Evolutionary conservation across 1,139 yeast species (phyloP).

Genomic region (Williopsis jadinii): DNA sequence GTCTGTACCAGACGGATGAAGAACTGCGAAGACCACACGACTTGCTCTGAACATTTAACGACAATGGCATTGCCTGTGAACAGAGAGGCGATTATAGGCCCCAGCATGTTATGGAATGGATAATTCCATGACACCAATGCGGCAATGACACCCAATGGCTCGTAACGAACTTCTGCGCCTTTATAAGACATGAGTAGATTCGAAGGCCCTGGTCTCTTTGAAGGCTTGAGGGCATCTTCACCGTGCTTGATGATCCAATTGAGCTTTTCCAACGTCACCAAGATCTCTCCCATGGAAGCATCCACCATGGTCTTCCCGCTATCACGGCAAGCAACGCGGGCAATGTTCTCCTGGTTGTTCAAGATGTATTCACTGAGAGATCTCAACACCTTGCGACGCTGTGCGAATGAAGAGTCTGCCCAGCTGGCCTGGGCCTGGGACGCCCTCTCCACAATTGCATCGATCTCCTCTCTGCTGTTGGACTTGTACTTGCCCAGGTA

Average conservation of each 20-base stretch:
- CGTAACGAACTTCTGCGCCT: slow-evolving; percentile 87
- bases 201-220: slow-evolving; percentile 81
- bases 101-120: slow-evolving; percentile 88
- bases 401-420: slow-evolving; percentile 50
- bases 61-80: slow-evolving; percentile 89
- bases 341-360: slow-evolving; percentile 79
- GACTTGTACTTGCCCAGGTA: slow-evolving; percentile 66
- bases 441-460: slow-evolving; percentile 50
- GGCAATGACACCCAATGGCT: slow-evolving; percentile 84
- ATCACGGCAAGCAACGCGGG: slow-evolving; percentile 90
- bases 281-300: slow-evolving; percentile 92
- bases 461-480: slow-evolving; percentile 62
- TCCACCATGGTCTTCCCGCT: slow-evolving; percentile 94
- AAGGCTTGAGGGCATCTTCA: slow-evolving; percentile 59
- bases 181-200: slow-evolving; percentile 77
- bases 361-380: slow-evolving; percentile 68
- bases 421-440: slow-evolving; percentile 49
- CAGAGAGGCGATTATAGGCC: slow-evolving; percentile 82
- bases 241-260: slow-evolving; percentile 88
- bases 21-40: slow-evolving; percentile 87
- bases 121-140: slow-evolving; percentile 96
- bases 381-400: slow-evolving; percentile 62
- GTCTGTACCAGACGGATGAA: slow-evolving; percentile 63
- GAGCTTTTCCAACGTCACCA: slow-evolving; percentile 88
- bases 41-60: slow-evolving; percentile 91